Evolutionary conservation across 106 monocot genomes (phyloP).

Genomic region (Phalaenopsis aphrodite): DNA sequence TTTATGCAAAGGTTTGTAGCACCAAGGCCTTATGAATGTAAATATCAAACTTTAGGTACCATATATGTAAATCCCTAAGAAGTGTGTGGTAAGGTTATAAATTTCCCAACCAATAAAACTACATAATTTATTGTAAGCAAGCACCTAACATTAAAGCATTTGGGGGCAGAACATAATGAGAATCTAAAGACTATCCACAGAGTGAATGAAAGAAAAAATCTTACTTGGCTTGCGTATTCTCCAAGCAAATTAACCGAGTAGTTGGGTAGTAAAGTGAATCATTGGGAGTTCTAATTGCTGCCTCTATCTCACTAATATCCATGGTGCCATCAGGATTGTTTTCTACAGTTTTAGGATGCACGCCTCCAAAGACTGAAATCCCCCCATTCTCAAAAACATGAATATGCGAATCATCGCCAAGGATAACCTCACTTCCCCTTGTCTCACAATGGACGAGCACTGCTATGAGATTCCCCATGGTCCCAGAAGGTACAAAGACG

Average conservation of each 20-base stretch:
- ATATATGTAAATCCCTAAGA: too few species aligned
- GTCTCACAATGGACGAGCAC: conserved; percentile 90
- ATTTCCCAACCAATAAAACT: neutral
- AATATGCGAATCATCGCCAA: conserved; percentile 86
- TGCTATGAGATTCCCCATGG: conserved; percentile 93
- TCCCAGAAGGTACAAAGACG: conserved; percentile 92
- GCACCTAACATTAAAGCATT: neutral
- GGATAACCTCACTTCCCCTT: conserved; percentile 89
- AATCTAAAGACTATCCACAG: neutral
- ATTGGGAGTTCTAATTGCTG: conserved; percentile 53
- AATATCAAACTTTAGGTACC: too few species aligned
- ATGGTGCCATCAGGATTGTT: conserved; percentile 93
- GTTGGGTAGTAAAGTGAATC: conserved; percentile 77
- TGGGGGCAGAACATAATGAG: neutral
- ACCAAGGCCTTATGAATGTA: too few species aligned
- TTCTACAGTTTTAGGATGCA: conserved; percentile 68
- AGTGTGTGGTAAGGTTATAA: too few species aligned
- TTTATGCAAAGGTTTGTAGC: too few species aligned
- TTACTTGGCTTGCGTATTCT: conserved; percentile 98
- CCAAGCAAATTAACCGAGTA: conserved; percentile 85
- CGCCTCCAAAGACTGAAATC: conserved; percentile 77
- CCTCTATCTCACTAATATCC: conserved; percentile 54
- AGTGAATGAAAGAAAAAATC: conserved; percentile 11
- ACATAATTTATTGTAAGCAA: neutral
- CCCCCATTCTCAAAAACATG: conserved; percentile 97